Conservation (phyloP, 1,139 yeast species). For the Blastobotrys apis region DNA sequence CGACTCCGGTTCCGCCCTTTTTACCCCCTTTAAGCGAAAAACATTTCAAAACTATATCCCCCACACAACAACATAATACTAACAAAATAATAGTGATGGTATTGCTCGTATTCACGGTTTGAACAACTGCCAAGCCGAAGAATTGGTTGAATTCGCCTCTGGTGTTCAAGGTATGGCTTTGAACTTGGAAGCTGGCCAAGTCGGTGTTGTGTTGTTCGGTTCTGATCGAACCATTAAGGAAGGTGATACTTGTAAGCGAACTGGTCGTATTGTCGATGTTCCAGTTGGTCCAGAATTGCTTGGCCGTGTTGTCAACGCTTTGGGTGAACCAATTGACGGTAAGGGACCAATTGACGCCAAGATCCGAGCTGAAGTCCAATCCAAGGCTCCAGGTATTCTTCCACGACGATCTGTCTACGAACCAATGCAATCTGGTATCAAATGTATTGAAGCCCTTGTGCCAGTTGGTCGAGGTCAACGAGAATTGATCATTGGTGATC, state of each 20-base stretch:
- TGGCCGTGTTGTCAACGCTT: slow-evolving; percentile 99
- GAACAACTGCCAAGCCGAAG: slow-evolving; percentile 99
- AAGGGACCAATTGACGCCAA: slow-evolving; percentile 95
- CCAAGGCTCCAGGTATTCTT: slow-evolving; percentile 99
- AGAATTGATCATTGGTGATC: slow-evolving; percentile 99
- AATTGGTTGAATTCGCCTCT: slow-evolving; percentile 97
- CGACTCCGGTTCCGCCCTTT: not conserved
- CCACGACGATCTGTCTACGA: slow-evolving; percentile 98
- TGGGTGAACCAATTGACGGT: slow-evolving; percentile 99
- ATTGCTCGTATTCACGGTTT: slow-evolving; percentile 99
- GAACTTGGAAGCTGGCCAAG: slow-evolving; percentile 99
- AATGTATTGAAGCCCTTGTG: slow-evolving; percentile 98
- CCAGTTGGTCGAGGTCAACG: slow-evolving; percentile 99
- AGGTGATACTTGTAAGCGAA: slow-evolving; percentile 99
- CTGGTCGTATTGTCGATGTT: slow-evolving; percentile 98
- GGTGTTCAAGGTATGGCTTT: slow-evolving; percentile 99
- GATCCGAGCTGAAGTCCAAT: slow-evolving; percentile 90
- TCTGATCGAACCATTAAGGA: slow-evolving; percentile 98
- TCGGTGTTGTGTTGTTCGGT: slow-evolving; percentile 99
- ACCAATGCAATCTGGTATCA: slow-evolving; percentile 99
- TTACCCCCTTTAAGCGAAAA: too few relatives aligned
- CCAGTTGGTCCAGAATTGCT: slow-evolving; percentile 98
- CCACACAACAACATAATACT: not conserved
- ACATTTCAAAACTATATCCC: too few relatives aligned
- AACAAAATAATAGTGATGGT: slow-evolving; percentile 77